Conservation (phyloP, 176 grass and related monocot species). For the Eleusine indica region DNA sequence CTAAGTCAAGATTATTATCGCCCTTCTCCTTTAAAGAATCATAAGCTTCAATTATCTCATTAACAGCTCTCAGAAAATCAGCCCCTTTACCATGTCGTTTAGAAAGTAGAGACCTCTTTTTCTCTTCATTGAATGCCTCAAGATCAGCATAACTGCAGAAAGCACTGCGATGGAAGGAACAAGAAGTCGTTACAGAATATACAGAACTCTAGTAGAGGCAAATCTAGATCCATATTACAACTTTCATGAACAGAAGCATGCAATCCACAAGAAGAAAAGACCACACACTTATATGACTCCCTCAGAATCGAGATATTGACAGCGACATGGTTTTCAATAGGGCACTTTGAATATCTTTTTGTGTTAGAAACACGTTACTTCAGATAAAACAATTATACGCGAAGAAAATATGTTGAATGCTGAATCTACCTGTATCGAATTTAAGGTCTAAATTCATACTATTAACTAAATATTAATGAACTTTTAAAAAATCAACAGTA, state of each 20-base stretch:
- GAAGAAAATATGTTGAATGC: no score
- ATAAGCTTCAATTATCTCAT: constrained; percentile 87
- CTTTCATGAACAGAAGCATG: background rate
- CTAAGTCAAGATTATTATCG: constrained; percentile 42
- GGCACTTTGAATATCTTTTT: background rate
- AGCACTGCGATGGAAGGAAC: constrained; percentile 67
- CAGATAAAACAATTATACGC: no score
- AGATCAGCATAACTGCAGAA: constrained; percentile 97
- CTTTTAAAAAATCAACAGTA: no score
- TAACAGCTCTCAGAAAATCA: constrained; percentile 93
- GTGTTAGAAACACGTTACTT: background rate
- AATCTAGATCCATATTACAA: constrained; percentile 14
- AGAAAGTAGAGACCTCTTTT: constrained; percentile 78
- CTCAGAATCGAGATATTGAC: no score
- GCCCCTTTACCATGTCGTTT: constrained; percentile 91
- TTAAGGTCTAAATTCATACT: no score
- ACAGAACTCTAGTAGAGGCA: constrained; percentile 6
- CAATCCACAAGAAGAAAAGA: background rate
- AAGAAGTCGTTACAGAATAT: constrained; percentile 17
- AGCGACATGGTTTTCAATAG: background rate
- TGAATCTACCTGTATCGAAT: no score
- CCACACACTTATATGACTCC: background rate
- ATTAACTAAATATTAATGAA: no score
- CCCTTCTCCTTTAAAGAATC: constrained; percentile 76
- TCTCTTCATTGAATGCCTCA: constrained; percentile 95